Percentiles rank a stretch among this genome's conserved stretches.
Conservation (phyloP, 2,329 filamentous ascomycete species). For the Ceratocystis huliohia region DNA sequence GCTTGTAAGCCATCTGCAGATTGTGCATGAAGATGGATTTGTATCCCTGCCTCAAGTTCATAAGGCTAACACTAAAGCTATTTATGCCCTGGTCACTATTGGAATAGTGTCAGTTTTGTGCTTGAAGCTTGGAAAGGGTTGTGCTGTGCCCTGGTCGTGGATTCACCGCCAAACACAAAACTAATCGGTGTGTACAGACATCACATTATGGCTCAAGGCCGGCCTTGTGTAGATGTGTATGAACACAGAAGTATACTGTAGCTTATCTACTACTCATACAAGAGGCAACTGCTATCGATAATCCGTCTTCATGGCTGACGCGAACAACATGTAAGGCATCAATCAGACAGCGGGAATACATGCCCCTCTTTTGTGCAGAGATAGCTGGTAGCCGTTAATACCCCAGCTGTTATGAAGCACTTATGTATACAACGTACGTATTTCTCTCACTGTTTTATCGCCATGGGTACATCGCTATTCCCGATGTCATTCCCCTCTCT, state of each 20-base stretch:
- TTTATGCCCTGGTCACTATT: conserved; percentile 8
- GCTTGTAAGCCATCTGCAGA: background rate
- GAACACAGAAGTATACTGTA: too few species aligned
- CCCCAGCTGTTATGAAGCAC: background rate
- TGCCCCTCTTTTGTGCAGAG: background rate
- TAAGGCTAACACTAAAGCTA: conserved; percentile 10
- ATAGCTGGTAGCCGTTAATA: background rate
- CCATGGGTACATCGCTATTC: background rate
- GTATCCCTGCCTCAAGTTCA: background rate
- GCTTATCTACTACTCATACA: too few species aligned
- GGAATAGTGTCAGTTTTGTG: background rate
- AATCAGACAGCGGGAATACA: too few species aligned
- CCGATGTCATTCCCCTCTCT: conserved; percentile 1
- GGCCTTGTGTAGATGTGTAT: too few species aligned
- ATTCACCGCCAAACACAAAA: background rate
- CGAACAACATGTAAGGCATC: too few species aligned
- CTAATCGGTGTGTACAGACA: too few species aligned
- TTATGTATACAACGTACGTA: background rate
- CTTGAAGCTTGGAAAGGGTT: background rate
- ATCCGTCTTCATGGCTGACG: too few species aligned
- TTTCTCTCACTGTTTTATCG: conserved; percentile 1
- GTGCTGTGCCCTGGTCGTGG: too few species aligned
- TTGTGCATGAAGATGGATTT: conserved; percentile 6
- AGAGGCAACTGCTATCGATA: too few species aligned
- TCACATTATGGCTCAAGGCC: too few species aligned